Evolutionary conservation across 2,329 filamentous ascomycete genomes (phyloP), one percentile per base, ranked within the genome.

Genomic region (Aspergillus quadricinctus): DNA sequence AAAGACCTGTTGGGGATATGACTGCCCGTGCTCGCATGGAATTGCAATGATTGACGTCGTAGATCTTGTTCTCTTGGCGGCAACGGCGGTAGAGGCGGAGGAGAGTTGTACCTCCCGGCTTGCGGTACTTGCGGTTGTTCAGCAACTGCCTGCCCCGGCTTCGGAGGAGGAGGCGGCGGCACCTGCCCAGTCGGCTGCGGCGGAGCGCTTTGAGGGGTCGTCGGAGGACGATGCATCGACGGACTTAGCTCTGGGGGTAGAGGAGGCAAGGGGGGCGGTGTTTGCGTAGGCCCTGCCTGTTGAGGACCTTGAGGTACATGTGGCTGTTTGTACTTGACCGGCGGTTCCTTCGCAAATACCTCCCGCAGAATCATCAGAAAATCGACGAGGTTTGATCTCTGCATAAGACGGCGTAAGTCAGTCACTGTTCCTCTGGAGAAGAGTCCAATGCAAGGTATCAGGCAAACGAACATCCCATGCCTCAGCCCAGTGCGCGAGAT

Each of bases 291-390:
- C 49, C 64, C 63, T 9, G 71, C 55, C 14, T 72, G 72, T 48
- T 69, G 68, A 25, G 73, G 65, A 43, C 73, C 72, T 52, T 64
- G 65, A 56, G 67, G 70, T 46, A 63, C 57, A 6, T 69, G 69
- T 40, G 69, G 69, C 61, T 86, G 86, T 63, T 86, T 87, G 35
- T 92, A 86, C 58, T 94, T 86, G 3, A 97, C 90, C 0, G 94
- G 94, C 8, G 94, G 94, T 67, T 99, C 94, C 75, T 95, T 96
- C 40, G 92, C 88, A 70, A 99, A 99, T 23, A 97, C 81, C 53
- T 94, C 90, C 63, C 88, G 84, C 3, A 99, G 76, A 28, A 96
- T 88, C 17, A 84, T 85, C 2, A 97, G 76, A 56, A 97, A 90
- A 69, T 96, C 92, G 45, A 88, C 77, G 2, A 97, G 78, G 31